These are phyloP conservation scores for Pichia sp. DNA, from an alignment of 1,139 yeast species.

Conservation along the genomic window DNA sequence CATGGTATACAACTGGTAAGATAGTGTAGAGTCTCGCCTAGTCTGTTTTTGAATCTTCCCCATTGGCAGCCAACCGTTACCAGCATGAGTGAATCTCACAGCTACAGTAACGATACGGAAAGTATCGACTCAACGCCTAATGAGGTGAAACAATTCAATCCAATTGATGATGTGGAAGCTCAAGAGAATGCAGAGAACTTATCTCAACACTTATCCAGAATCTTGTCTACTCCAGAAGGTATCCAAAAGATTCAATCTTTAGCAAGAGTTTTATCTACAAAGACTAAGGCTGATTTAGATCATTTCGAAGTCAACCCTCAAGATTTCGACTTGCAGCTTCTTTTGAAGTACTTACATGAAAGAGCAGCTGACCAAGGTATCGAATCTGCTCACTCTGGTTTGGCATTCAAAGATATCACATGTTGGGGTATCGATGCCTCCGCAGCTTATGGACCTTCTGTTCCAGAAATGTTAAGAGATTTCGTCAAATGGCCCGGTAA, in stretches of 20 bases:
- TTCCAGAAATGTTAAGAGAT: conserved; percentile 35
- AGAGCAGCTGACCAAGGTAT: conserved; percentile 35
- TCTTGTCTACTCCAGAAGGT: conserved; percentile 23
- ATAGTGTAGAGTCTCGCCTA: too few relatives aligned
- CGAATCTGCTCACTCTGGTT: conserved; percentile 42
- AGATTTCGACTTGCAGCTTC: conserved; percentile 24
- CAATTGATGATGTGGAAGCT: conserved; percentile 19
- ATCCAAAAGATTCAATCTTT: conserved; percentile 20
- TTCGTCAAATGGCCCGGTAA: conserved; percentile 27
- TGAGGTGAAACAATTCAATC: conserved; percentile 20
- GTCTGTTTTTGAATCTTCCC: too few relatives aligned
- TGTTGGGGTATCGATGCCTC: conserved; percentile 46
- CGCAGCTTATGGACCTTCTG: conserved; percentile 45
- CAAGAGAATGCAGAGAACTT: conserved; percentile 19
- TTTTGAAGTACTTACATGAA: conserved; percentile 32
- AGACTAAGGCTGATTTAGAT: conserved; percentile 22
- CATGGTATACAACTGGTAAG: too few relatives aligned
- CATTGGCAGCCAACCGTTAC: background rate
- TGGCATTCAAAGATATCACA: conserved; percentile 39
- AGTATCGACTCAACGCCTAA: conserved; percentile 20
- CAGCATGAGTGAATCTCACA: conserved; percentile 11
- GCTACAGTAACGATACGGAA: conserved; percentile 14
- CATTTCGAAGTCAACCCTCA: conserved; percentile 21
- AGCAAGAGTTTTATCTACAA: conserved; percentile 24
- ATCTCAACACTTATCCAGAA: conserved; percentile 22